Conservation (phyloP, 768 basidiomycete genomes). For the Tulasnella sp. region DNA sequence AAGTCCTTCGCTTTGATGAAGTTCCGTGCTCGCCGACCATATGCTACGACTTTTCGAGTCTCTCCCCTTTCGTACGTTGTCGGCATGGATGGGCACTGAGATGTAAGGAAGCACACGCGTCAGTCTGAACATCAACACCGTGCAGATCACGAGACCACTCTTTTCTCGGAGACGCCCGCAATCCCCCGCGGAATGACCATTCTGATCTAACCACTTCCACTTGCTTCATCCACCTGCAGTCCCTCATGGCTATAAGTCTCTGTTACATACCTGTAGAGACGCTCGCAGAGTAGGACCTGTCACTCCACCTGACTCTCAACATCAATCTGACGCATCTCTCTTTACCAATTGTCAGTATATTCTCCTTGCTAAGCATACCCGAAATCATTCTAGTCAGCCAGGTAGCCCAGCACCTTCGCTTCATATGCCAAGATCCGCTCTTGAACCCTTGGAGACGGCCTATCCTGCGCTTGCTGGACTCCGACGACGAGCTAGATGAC, state of each 20-base stretch:
- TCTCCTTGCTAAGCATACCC: constrained; percentile 54
- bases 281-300: background rate
- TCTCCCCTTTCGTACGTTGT: background rate
- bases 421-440: constrained; percentile 41
- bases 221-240: background rate
- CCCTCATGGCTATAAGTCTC: background rate
- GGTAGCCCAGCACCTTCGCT: constrained; percentile 46
- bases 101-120: too few relatives aligned
- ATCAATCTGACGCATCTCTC: constrained; percentile 59
- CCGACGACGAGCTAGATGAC: constrained; percentile 21
- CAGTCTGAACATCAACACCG: too few relatives aligned
- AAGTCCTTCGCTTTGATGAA: constrained; percentile 22
- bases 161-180: too few relatives aligned
- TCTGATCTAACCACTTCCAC: background rate
- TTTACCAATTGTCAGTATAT: constrained; percentile 29
- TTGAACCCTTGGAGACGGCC: constrained; percentile 70
- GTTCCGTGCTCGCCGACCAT: constrained; percentile 26
- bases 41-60: constrained; percentile 23
- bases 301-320: constrained; percentile 36
- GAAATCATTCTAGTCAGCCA: constrained; percentile 48
- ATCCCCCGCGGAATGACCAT: too few relatives aligned
- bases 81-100: too few relatives aligned
- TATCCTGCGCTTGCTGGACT: constrained; percentile 45
- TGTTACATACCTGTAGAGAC: constrained; percentile 7
- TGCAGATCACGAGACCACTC: too few relatives aligned